Conservation (phyloP, 2,329 filamentous ascomycete species). For the Cercospora brassicicola region DNA sequence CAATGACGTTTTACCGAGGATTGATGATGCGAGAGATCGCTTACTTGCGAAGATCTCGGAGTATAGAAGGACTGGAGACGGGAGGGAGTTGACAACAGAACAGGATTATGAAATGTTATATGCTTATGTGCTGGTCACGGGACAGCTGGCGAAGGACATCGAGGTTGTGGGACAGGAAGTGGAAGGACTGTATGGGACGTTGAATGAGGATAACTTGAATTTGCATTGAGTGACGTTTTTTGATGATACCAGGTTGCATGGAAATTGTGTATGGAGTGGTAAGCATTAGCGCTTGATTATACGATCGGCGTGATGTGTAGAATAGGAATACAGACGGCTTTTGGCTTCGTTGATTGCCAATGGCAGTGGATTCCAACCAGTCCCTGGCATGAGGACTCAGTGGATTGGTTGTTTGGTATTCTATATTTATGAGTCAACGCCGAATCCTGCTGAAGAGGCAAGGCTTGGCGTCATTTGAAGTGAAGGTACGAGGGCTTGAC, state of each 20-base stretch:
- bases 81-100: conserved; percentile 58
- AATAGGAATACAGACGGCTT: background rate
- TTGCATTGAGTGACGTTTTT: conserved; percentile 44
- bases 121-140: conserved; percentile 73
- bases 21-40: conserved; percentile 75
- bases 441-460: too few species aligned
- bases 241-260: background rate
- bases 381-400: too few species aligned
- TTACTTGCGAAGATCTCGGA: conserved; percentile 84
- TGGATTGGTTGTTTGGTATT: too few species aligned
- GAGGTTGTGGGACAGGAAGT: conserved; percentile 35
- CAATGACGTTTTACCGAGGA: conserved; percentile 81
- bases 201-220: conserved; percentile 62
- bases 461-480: too few species aligned
- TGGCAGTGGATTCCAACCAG: too few species aligned
- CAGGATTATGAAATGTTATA: conserved; percentile 89
- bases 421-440: too few species aligned
- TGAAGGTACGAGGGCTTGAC: too few species aligned
- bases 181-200: conserved; percentile 60
- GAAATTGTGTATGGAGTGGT: too few species aligned
- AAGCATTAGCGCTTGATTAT: too few species aligned
- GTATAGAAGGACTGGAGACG: conserved; percentile 70
- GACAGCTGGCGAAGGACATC: conserved; percentile 44
- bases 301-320: background rate
- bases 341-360: too few species aligned